Base-by-base conservation (phyloP, 2,329 filamentous ascomycete species). In the Furcasterigmium furcatum region DNA sequence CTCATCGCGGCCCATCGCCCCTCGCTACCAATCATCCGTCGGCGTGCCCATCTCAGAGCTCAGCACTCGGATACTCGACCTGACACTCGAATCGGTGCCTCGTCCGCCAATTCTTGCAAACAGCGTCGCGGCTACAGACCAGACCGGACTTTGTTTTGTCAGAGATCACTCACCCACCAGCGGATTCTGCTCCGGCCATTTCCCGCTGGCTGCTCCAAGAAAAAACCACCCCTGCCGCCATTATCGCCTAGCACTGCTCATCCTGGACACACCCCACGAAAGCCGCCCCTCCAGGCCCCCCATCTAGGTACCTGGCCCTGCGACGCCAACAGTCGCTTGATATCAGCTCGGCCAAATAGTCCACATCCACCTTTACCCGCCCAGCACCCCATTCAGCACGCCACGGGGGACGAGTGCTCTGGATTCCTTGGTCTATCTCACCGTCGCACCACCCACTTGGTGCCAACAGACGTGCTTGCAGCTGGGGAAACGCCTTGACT, bases 301-400 rank as follows among this genome's bases (percentile, higher is more conserved):
- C 34, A 18, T 19, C 34, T 16, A 36, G n/a, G n/a, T 9, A 7
- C 30, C n/a, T 18, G n/a, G 34, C 12, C 34, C 19, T 36, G 34
- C 30, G 18, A 32, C 30, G 30, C 30, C 30, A 32, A 32, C 30
- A 13, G 30, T 32, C 30, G 30, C 30, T 32, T 32, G 45, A 47
- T 44, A 50, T 52, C 50, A 52, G 50, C 48, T 52, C 50, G 50
- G 48, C 38, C 50, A 50, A 50, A 50, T 52, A 50, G 27, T 14
- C 39, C 39, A 14, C 38, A 44, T 44, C 41, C 41, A 44, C 34
- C 20, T 25, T 30, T 44, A 24, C 27, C 22, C 24, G 22, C 43
- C 24, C 25, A 39, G 16, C 36, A 16, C 45, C 40, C 36, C 43
- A 41, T 46, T 20, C 50, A 50, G 44, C 48, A 52, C 32, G 32